These are phyloP conservation scores for Metschnikowia kunwiensis DNA, from an alignment of 805 yeast genomes.

Conservation along the genomic window DNA sequence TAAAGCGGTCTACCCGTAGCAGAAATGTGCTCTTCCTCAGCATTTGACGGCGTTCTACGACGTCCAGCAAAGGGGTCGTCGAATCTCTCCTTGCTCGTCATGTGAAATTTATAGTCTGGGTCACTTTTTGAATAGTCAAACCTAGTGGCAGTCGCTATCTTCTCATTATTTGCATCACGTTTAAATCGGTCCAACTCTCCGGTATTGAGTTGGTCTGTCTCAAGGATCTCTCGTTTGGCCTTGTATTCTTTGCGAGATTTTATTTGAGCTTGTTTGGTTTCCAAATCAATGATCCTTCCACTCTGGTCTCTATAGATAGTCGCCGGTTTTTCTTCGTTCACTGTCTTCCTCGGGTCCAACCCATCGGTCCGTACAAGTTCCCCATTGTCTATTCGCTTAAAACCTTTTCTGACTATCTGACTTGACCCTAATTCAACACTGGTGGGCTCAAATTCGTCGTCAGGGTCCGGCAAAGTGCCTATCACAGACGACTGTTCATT, in stretches of 20 bases:
- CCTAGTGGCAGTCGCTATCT: constrained; percentile 32
- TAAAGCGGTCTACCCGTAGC: constrained; percentile 55
- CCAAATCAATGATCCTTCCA: constrained; percentile 29
- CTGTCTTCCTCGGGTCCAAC: background rate
- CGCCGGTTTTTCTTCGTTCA: constrained; percentile 23
- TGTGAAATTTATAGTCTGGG: constrained; percentile 31
- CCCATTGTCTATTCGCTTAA: constrained; percentile 36
- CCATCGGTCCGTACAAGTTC: constrained; percentile 7
- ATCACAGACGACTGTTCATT: background rate
- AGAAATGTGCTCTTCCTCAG: constrained; percentile 16
- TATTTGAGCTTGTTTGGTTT: constrained; percentile 10
- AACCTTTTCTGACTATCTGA: constrained; percentile 26
- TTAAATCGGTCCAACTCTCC: constrained; percentile 14
- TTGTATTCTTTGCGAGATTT: constrained; percentile 13
- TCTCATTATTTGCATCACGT: constrained; percentile 14
- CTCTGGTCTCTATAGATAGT: constrained; percentile 42
- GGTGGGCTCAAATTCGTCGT: constrained; percentile 25
- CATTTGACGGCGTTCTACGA: constrained; percentile 9
- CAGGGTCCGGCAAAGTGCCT: constrained; percentile 4
- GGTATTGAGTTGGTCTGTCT: constrained; percentile 14
- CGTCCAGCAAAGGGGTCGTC: constrained; percentile 61
- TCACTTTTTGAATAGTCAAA: constrained; percentile 33
- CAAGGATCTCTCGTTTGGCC: constrained; percentile 6
- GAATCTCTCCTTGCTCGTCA: constrained; percentile 31
- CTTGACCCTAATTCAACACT: constrained; percentile 15